These are phyloP conservation scores for Plectosphaerella plurivora DNA, from an alignment of 2,329 filamentous ascomycete genomes.

Conservation along the genomic window DNA sequence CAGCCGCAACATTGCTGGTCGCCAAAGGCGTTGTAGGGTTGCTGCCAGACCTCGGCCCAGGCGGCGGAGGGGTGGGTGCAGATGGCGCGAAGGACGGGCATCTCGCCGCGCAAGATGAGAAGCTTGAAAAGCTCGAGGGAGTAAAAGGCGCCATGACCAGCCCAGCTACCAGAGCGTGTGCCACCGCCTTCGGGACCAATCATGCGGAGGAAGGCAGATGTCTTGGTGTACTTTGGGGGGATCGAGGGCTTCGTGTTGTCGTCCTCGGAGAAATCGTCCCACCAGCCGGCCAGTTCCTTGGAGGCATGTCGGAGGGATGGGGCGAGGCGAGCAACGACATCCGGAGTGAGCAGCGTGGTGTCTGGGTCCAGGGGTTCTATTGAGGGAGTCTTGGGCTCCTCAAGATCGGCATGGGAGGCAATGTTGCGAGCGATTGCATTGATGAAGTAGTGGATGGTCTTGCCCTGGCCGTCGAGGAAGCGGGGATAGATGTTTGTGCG, in stretches of 20 bases:
- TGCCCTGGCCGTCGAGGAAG: slow-evolving; percentile 5
- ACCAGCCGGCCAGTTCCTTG: not conserved
- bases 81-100: slow-evolving; percentile 14
- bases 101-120: slow-evolving; percentile 18
- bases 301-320: not conserved
- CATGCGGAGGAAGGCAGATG: not conserved
- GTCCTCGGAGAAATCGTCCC: not conserved
- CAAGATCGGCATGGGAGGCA: not conserved
- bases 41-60: not conserved
- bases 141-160: slow-evolving; percentile 5
- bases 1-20: slow-evolving; percentile 10
- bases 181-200: not conserved
- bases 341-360: not conserved
- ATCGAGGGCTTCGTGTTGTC: not conserved
- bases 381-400: not conserved
- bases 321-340: not conserved
- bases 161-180: not conserved
- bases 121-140: slow-evolving; percentile 17
- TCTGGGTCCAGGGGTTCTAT: not conserved
- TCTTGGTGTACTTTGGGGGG: not conserved
- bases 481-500: slow-evolving; percentile 8
- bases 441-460: slow-evolving; percentile 10
- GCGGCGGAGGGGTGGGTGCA: slow-evolving; percentile 8
- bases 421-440: slow-evolving; percentile 4
- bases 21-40: not conserved